Evolutionary conservation across 306 rosid genomes (phyloP).

Genomic region (Gillenia trifoliata): DNA sequence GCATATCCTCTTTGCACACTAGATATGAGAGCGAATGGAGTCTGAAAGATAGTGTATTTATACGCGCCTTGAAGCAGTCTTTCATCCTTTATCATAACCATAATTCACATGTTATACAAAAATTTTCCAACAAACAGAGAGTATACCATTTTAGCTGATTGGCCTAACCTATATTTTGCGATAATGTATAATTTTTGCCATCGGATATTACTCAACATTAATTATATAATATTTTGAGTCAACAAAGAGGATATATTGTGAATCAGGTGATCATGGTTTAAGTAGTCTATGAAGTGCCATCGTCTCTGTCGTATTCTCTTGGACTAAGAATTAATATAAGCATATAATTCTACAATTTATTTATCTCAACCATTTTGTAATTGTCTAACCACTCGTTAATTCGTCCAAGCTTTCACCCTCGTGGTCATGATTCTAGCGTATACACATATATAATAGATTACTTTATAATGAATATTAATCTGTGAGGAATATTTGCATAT

Average conservation of each 20-base stretch:
- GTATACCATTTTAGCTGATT: no score
- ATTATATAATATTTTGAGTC: background rate
- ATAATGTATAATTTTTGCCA: background rate
- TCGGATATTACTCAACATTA: background rate
- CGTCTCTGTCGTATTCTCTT: slow-evolving; percentile 25
- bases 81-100: no score
- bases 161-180: background rate
- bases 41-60: no score
- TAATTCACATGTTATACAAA: no score
- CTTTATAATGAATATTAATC: background rate
- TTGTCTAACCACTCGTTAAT: slow-evolving; percentile 17
- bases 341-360: background rate
- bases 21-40: no score
- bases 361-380: background rate
- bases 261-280: background rate
- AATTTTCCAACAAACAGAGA: no score
- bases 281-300: background rate
- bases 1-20: no score
- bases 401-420: slow-evolving; percentile 2
- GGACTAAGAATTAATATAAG: slow-evolving; percentile 29
- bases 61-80: no score
- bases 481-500: background rate
- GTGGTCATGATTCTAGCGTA: background rate
- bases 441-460: background rate
- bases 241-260: background rate